Evolutionary conservation across 768 basidiomycete genomes (phyloP).

Genomic region (Mycena capillaripes): DNA sequence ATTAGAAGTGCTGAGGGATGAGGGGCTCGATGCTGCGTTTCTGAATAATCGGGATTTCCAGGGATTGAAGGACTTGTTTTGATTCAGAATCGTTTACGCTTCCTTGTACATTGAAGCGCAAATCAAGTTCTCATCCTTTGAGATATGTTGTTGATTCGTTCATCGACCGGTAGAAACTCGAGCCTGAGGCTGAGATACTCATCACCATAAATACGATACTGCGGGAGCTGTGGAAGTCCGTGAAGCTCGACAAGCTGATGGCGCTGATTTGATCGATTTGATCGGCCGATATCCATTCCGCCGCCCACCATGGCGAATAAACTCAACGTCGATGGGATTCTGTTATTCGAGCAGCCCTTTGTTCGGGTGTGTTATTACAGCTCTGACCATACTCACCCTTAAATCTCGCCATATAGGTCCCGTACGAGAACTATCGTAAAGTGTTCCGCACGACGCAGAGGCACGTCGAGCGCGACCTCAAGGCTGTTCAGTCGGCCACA

Average conservation of each 20-base stretch:
- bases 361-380: constrained; percentile 63
- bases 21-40: background rate
- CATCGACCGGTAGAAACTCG: no score
- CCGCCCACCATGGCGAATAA: constrained; percentile 60
- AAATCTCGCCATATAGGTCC: constrained; percentile 68
- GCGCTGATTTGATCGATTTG: background rate
- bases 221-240: no score
- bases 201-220: no score
- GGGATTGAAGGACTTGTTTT: no score
- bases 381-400: background rate
- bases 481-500: constrained; percentile 66
- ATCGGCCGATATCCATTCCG: background rate
- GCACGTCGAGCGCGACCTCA: constrained; percentile 85
- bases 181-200: no score
- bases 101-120: no score
- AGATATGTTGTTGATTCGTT: no score
- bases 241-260: no score
- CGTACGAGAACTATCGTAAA: constrained; percentile 91
- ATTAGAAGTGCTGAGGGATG: background rate
- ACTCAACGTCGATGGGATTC: constrained; percentile 77
- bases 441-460: constrained; percentile 88
- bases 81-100: no score
- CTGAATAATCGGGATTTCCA: background rate
- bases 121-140: no score
- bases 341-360: constrained; percentile 91